Percentiles rank a stretch among this genome's conserved stretches.
Evolutionary conservation across 805 yeast genomes (phyloP).

Genomic region (Isabelozyma pseudorhagii): DNA sequence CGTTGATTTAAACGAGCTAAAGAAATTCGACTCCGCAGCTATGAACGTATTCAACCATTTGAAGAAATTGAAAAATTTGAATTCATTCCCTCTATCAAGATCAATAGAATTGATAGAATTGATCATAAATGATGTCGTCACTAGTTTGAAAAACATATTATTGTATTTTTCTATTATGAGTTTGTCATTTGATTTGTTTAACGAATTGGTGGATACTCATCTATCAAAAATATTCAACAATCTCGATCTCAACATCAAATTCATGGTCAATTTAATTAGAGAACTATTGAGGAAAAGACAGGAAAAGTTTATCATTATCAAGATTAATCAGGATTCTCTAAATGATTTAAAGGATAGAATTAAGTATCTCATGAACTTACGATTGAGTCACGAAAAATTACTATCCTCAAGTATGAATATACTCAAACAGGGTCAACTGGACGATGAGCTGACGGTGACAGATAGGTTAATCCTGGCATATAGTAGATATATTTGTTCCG

Average conservation of each 20-base stretch:
- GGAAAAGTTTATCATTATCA: conserved; percentile 65
- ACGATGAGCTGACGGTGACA: conserved; percentile 7
- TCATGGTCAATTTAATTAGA: conserved; percentile 62
- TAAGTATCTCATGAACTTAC: conserved; percentile 40
- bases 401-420: conserved; percentile 25
- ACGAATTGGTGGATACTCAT: conserved; percentile 11
- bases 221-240: conserved; percentile 35
- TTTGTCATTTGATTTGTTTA: conserved; percentile 39
- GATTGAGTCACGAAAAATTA: conserved; percentile 54
- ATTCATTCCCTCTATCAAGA: conserved; percentile 61
- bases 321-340: conserved; percentile 45
- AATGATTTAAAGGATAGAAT: conserved; percentile 40
- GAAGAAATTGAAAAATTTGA: conserved; percentile 52
- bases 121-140: conserved; percentile 54
- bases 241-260: conserved; percentile 63
- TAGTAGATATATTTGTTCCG: conserved; percentile 23
- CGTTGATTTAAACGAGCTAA: conserved; percentile 22
- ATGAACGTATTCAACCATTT: conserved; percentile 55
- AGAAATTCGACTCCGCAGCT: conserved; percentile 44
- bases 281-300: conserved; percentile 72
- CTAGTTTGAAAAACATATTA: conserved; percentile 39
- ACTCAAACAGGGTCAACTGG: neutral
- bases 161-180: conserved; percentile 41
- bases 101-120: conserved; percentile 66
- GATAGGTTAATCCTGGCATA: conserved; percentile 24